A percentile compares a stretch with the other conserved stretches of the same genome.
These are phyloP conservation scores for Austroboletus olivaceoglutinosus DNA, from an alignment of 1,284 basidiomycete species.

Conservation along the genomic window DNA sequence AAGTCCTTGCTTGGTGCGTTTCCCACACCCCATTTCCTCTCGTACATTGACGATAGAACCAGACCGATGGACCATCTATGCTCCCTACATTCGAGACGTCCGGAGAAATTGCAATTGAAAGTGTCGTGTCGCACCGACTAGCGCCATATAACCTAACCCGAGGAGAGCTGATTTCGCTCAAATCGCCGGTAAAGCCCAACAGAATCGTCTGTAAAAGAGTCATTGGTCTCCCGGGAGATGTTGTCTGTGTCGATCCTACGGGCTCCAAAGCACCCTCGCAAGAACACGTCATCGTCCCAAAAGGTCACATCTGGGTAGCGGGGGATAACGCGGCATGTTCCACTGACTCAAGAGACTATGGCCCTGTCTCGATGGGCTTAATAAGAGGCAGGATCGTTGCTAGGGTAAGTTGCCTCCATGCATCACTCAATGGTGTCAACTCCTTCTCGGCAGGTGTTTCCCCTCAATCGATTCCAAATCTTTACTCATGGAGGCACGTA, in stretches of 20 bases:
- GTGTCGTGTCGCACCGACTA: slow-evolving; percentile 55
- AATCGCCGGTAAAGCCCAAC: slow-evolving; percentile 70
- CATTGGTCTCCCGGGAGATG: slow-evolving; percentile 87
- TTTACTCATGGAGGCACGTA: slow-evolving; percentile 50
- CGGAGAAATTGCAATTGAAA: slow-evolving; percentile 65
- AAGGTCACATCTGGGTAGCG: slow-evolving; percentile 87
- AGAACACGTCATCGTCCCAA: slow-evolving; percentile 74
- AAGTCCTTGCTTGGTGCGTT: slow-evolving; percentile 48
- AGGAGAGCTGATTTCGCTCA: slow-evolving; percentile 81
- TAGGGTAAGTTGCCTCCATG: slow-evolving; percentile 50
- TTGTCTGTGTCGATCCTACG: slow-evolving; percentile 84
- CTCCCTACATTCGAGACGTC: slow-evolving; percentile 70
- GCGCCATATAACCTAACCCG: slow-evolving; percentile 55
- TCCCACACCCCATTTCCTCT: neutral
- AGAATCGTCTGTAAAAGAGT: slow-evolving; percentile 87
- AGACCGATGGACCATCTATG: slow-evolving; percentile 84
- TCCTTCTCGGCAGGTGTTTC: slow-evolving; percentile 49
- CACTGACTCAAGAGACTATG: slow-evolving; percentile 87
- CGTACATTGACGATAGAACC: neutral
- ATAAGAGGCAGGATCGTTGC: slow-evolving; percentile 77
- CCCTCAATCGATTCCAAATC: slow-evolving; percentile 43
- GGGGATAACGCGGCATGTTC: slow-evolving; percentile 89
- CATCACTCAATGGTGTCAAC: slow-evolving; percentile 1
- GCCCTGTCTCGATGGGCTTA: slow-evolving; percentile 85
- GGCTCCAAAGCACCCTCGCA: slow-evolving; percentile 56